Evolutionary conservation across 2,329 filamentous ascomycete genomes (phyloP), one percentile per base, ranked within the genome.

Genomic region (Penicillium hesseltinei): DNA sequence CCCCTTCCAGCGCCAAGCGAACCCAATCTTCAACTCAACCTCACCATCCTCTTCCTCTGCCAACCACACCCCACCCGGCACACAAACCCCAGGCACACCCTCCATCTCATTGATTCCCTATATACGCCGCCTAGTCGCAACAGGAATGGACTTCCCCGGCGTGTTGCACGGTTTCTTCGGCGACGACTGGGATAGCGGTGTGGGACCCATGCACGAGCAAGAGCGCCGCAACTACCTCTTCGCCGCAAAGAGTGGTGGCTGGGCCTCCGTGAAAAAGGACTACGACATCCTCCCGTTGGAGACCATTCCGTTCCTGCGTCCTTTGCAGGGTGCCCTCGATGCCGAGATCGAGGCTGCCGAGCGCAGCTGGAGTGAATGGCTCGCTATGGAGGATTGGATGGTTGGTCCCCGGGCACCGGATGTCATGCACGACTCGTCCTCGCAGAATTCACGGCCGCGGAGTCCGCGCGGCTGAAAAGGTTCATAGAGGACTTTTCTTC

Each of bases 341-440:
- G 84, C 85, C 23, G 94, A 97, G 77, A 90, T 97, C 60, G 84
- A 90, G 61, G 84, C 80, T 15, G 92, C 92, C 0, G 93, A 97
- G 77, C 83, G 84, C 60, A 87, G 83, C 58, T 99, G 94, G 94
- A 95, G 91, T 71, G 88, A 93, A 68, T 97, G 93, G 93, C 78
- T 97, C 33, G 91, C 91, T 13, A 95, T 97, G 91, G 91, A 96
- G 74, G 93, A 97, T 74, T 97, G 93, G 93, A 96, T 96, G 92
- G 80, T 97, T n/a, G 92, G 92, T 2, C 89, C 90, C 1, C 80
- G 90, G 60, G 88, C 88, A 33, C 89, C 88, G 7, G 80, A 81
- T 61, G 64, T 64, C 6, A 65, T 77, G 23, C 67, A 69, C 44
- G 75, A 76, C 50, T 73, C 73, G 4, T 72, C 71, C 4, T 76